Evolutionary conservation across 2,329 filamentous ascomycete species (phyloP).

Genomic region (Diaporthe sp.): DNA sequence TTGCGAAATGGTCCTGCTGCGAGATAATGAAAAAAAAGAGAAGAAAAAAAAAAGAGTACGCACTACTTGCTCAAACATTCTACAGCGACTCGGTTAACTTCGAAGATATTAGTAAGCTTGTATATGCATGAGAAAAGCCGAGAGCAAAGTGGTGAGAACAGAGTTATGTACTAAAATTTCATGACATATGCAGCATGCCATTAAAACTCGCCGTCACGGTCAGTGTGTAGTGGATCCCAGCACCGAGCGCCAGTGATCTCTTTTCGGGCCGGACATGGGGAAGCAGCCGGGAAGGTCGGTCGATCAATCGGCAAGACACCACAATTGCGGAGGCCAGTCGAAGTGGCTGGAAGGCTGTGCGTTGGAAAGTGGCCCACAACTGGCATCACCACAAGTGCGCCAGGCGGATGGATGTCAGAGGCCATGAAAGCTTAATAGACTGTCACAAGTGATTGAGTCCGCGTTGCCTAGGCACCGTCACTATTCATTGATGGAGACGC

Average conservation of each 20-base stretch:
- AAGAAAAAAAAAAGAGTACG: too few relatives aligned
- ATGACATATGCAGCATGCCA: neutral
- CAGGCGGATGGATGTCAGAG: neutral
- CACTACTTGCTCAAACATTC: neutral
- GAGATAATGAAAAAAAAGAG: neutral
- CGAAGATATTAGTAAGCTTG: neutral
- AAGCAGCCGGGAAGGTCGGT: neutral
- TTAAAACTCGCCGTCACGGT: neutral
- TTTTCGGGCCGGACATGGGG: constrained; percentile 1
- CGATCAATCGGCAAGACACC: neutral
- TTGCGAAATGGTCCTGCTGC: too few relatives aligned
- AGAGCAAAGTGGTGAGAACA: neutral
- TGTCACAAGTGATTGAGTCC: neutral
- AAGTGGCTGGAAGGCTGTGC: neutral
- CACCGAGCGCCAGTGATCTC: neutral
- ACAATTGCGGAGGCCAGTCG: neutral
- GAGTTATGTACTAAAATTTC: neutral
- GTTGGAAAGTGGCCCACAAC: neutral
- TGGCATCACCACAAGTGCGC: neutral
- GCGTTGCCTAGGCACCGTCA: neutral
- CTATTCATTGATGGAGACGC: neutral
- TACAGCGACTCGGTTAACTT: neutral
- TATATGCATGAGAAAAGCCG: neutral
- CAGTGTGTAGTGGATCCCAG: neutral
- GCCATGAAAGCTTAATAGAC: neutral